phyloP scores from a whole-genome alignment of 2,329 filamentous ascomycete species.

The Cryphonectria carpinicola region DNA sequence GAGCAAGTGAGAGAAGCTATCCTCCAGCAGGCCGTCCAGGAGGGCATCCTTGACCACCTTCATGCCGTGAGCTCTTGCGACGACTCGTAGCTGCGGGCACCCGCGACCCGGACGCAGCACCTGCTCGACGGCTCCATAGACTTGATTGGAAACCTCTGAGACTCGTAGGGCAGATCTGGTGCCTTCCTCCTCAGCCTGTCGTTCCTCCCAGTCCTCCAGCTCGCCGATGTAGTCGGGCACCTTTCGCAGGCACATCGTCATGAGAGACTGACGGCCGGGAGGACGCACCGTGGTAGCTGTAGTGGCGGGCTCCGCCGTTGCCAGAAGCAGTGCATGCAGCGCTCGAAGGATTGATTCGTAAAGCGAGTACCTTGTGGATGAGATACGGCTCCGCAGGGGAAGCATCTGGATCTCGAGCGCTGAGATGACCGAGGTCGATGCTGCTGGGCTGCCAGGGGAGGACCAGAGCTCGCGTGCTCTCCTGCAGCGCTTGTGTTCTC shows the following conservation, averaged over 20 bases:
- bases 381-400: slow-evolving; percentile 38
- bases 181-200: slow-evolving; percentile 44
- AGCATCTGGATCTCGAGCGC: slow-evolving; percentile 41
- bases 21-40: slow-evolving; percentile 45
- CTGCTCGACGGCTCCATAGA: slow-evolving; percentile 54
- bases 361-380: slow-evolving; percentile 40
- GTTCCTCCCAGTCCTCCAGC: slow-evolving; percentile 47
- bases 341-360: slow-evolving; percentile 51
- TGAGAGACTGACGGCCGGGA: slow-evolving; percentile 42
- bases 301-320: slow-evolving; percentile 37
- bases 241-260: slow-evolving; percentile 53
- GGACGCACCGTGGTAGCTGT: background rate
- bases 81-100: slow-evolving; percentile 49
- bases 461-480: slow-evolving; percentile 2
- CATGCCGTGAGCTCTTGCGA: slow-evolving; percentile 53
- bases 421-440: slow-evolving; percentile 9
- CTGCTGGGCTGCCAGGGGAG: slow-evolving; percentile 29
- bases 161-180: slow-evolving; percentile 41
- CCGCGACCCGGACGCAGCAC: slow-evolving; percentile 46
- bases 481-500: background rate
- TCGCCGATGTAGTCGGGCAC: slow-evolving; percentile 52
- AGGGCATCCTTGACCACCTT: slow-evolving; percentile 48
- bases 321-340: slow-evolving; percentile 48
- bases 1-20: slow-evolving; percentile 45
- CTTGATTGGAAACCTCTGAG: slow-evolving; percentile 46